phyloP scores from a whole-genome alignment of 164 flowering plant species.

The Chloranthus sessilifolius region DNA sequence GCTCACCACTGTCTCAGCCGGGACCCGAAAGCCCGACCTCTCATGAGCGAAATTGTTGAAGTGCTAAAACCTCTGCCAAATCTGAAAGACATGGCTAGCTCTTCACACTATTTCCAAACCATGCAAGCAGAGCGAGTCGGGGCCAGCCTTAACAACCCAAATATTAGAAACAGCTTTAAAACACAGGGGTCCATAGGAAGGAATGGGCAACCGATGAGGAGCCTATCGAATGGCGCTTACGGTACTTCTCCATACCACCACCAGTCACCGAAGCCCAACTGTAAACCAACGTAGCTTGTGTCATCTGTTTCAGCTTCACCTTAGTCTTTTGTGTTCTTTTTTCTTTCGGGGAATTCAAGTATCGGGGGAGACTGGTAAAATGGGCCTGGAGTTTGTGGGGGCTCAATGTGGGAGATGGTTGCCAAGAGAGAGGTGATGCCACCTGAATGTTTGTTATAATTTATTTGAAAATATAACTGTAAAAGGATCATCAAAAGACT shows the following conservation, averaged over 20 bases:
- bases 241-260: conserved; percentile 59
- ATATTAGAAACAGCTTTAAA: conserved; percentile 32
- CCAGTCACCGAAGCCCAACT: conserved; percentile 47
- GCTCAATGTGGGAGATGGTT: background rate
- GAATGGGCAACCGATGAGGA: conserved; percentile 45
- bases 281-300: conserved; percentile 29
- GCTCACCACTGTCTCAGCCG: conserved; percentile 80
- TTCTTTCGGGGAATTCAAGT: conserved; percentile 6
- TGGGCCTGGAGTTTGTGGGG: conserved; percentile 1
- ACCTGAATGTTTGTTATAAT: background rate
- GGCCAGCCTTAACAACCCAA: conserved; percentile 37
- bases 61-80: conserved; percentile 59
- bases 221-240: conserved; percentile 52
- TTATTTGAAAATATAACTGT: conserved; percentile 11
- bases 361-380: conserved; percentile 4
- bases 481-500: no score
- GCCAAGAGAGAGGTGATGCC: background rate
- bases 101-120: conserved; percentile 66
- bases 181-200: conserved; percentile 30
- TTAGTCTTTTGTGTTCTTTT: conserved; percentile 6
- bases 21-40: conserved; percentile 72
- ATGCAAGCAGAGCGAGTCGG: conserved; percentile 55
- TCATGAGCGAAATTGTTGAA: conserved; percentile 83
- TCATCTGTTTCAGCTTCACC: background rate
- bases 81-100: conserved; percentile 90